These are phyloP conservation scores for Starmerella stigmatis DNA, from an alignment of 805 yeast species.

Conservation along the genomic window DNA sequence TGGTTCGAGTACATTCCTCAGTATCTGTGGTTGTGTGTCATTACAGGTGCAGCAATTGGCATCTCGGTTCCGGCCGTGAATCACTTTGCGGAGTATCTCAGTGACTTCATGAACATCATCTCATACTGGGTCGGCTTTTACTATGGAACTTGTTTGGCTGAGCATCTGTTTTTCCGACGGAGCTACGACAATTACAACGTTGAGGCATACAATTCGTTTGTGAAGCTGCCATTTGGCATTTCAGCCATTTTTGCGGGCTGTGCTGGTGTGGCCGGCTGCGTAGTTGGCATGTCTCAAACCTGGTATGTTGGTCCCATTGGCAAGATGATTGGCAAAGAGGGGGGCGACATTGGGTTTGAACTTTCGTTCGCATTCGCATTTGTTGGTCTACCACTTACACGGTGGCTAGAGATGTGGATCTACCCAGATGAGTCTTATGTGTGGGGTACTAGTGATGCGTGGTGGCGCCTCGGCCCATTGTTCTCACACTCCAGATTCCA, in stretches of 20 bases:
- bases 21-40: slow-evolving; percentile 66
- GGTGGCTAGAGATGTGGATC: slow-evolving; percentile 24
- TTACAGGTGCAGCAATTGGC: slow-evolving; percentile 68
- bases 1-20: slow-evolving; percentile 68
- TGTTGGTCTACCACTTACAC: slow-evolving; percentile 33
- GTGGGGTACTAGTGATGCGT: slow-evolving; percentile 21
- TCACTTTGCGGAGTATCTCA: slow-evolving; percentile 60
- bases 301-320: slow-evolving; percentile 78
- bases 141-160: slow-evolving; percentile 61
- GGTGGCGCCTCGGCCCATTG: slow-evolving; percentile 22
- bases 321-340: slow-evolving; percentile 45
- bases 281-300: slow-evolving; percentile 73
- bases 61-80: slow-evolving; percentile 84
- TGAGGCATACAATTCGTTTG: slow-evolving; percentile 47
- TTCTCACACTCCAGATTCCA: slow-evolving; percentile 6
- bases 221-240: slow-evolving; percentile 57
- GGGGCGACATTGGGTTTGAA: slow-evolving; percentile 86
- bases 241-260: slow-evolving; percentile 77
- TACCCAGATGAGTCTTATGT: slow-evolving; percentile 23
- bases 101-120: slow-evolving; percentile 81
- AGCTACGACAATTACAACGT: slow-evolving; percentile 54
- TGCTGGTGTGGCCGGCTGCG: slow-evolving; percentile 78
- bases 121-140: slow-evolving; percentile 86
- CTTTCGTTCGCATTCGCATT: slow-evolving; percentile 59
- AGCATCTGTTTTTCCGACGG: slow-evolving; percentile 69